Base-by-base conservation (phyloP, 805 yeast species). In the Zygosaccharomyces siamensis region DNA sequence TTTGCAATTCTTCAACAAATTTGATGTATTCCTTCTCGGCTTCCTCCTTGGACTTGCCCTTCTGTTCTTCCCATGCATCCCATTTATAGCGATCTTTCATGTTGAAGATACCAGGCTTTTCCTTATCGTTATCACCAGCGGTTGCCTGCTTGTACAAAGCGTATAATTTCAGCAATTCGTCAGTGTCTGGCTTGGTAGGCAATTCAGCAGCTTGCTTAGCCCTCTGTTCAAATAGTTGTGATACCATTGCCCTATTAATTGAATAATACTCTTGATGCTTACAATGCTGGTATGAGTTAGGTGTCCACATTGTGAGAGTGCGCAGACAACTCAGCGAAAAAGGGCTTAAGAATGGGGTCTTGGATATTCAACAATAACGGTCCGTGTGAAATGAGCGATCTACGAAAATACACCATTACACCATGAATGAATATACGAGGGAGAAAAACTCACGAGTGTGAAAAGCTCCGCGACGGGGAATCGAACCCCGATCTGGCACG, bases 111-210 rank as follows among this genome's bases (percentile, higher is more conserved):
- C 97, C 93, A 47, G 99, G 99, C 74, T 88, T 87, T 48, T 77
- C 74, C 53, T 96, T 86, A 57, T 69, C 70, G 79, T 89, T 89
- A 78, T 93, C 99, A 57, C 99, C 99, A 49, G 84, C 85, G 31
- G 97, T 92, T 60, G 98, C 96, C 75, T 93, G 99, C 73, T 93
- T 93, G 84, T 78, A 93, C 61, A 93, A 77, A 43, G 92, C 97
- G 74, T 93, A 93, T 62, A 93, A 77, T 69, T 83, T 72, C 64
- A 92, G 77, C 65, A 90, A 75, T 68, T 92, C 97, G 63, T 87
- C 95, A 70, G 89, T 92, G 59, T 73, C 68, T 60, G 98, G 97
- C 69, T 84, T 85, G 54, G 78, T 75, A 54, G 88, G 76, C 57
- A 93, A 75, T 59, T 76, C 72, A 69, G 84, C 81, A 59, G 89